A percentile compares a stretch with the other conserved stretches of the same genome.
These are phyloP conservation scores for Colletotrichum eleusines DNA, from an alignment of 2,329 filamentous ascomycete genomes.

Conservation along the genomic window DNA sequence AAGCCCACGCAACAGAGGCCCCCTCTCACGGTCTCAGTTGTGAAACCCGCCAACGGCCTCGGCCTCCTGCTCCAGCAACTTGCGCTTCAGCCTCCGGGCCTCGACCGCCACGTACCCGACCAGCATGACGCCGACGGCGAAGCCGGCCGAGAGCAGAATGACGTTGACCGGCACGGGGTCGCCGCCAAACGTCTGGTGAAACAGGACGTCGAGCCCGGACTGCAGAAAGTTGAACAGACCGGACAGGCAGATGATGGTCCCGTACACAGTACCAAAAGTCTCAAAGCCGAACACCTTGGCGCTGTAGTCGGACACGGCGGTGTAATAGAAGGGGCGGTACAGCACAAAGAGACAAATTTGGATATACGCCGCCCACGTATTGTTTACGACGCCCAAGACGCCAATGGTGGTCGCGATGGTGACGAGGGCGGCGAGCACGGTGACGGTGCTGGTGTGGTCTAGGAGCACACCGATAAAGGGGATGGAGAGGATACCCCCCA, in stretches of 20 bases:
- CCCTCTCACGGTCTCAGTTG: not conserved
- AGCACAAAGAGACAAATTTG: conserved; percentile 85
- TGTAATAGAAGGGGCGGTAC: conserved; percentile 92
- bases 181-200: conserved; percentile 77
- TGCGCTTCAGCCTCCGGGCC: conserved; percentile 52
- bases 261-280: conserved; percentile 95
- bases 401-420: conserved; percentile 80
- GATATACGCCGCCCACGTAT: conserved; percentile 76
- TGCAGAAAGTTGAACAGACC: conserved; percentile 88
- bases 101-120: conserved; percentile 73
- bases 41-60: conserved; percentile 25
- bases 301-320: conserved; percentile 87
- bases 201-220: conserved; percentile 81
- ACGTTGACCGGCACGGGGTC: conserved; percentile 84
- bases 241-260: conserved; percentile 86
- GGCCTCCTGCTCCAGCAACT: conserved; percentile 42
- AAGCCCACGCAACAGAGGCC: not conserved
- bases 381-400: conserved; percentile 78
- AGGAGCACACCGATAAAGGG: conserved; percentile 87
- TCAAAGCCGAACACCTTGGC: conserved; percentile 94
- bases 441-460: conserved; percentile 79
- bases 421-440: conserved; percentile 79
- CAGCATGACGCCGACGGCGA: conserved; percentile 73
- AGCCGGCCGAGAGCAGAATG: conserved; percentile 70
- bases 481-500: conserved; percentile 86